Evolutionary conservation across 352 stramenopile genomes (phyloP), one percentile per base, ranked within the genome.

Genomic region (Phytophthora ohioensis): DNA sequence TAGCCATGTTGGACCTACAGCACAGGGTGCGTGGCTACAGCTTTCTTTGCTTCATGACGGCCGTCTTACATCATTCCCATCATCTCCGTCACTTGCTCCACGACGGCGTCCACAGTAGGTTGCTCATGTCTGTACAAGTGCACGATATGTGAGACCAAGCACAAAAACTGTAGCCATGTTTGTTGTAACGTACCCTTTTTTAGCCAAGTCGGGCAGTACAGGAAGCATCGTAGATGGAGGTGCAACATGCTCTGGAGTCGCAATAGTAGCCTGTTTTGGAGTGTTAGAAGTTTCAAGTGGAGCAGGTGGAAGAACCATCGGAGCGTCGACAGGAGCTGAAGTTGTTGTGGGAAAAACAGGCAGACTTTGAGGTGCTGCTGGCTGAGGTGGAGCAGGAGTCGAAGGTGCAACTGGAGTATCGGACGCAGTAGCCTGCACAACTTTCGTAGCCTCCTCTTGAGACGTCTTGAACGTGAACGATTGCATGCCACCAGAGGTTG

Each of bases 401-500:
- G 57, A 35, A 5, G 69, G 7, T 6, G 34, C 46, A 35, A 36
- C 30, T 1, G 32, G 15, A 4, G 52, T 45, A 10, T 61, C n/a
- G 9, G 39, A 17, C 30, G 34, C 32, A n/a, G 12, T 56, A 17
- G 52, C 45, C 11, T 75, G 17, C 17, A 79, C 52, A 13, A 54
- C 46, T 41, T 77, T 76, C 8, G 74, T 72, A 0, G 73, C 70
- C 9, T 84, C 73, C 34, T 80, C 68, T 55, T 92, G 85, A 21
- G 83, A 79, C 0, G 85, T 93, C 36, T 81, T 75, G 67, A 93
- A 88, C 21, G 84, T 81, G 61, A 93, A 93, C 30, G 84, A 90
- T 43, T 90, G 75, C 71, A 91, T 87, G 1, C 71, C 49, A 8
- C 61, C 48, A 46, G 54, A 64, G 30, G 42, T 39, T 2, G 67